Evolutionary conservation across 2,329 filamentous ascomycete species (phyloP).

Genomic region (Tolypocladium ovalisporum): DNA sequence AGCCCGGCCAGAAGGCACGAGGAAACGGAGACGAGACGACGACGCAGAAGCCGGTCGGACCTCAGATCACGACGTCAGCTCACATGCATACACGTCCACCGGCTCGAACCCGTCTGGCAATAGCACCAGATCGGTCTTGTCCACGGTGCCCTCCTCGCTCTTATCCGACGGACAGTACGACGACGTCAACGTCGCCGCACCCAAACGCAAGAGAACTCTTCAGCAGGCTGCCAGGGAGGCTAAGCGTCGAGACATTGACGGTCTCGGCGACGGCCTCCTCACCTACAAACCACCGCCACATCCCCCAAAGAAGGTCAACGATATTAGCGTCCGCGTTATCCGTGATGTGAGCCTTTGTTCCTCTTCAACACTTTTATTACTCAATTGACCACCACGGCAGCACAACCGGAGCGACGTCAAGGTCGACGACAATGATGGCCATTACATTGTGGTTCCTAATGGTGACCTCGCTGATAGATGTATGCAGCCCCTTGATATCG

Average conservation of each 20-base stretch:
- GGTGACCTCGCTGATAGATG: conserved; percentile 81
- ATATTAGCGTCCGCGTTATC: conserved; percentile 55
- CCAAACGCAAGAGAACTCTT: conserved; percentile 83
- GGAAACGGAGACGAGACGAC: conserved; percentile 61
- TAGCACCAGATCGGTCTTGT: conserved; percentile 66
- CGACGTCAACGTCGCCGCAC: conserved; percentile 55
- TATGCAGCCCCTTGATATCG: conserved; percentile 24
- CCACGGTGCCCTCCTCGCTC: conserved; percentile 78
- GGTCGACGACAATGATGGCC: conserved; percentile 91
- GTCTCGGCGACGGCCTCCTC: conserved; percentile 57
- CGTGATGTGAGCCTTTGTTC: conserved; percentile 48
- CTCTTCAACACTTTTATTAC: neutral
- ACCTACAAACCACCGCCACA: conserved; percentile 80
- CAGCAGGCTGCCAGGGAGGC: conserved; percentile 75
- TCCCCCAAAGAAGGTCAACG: conserved; percentile 80
- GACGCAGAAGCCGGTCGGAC: conserved; percentile 37
- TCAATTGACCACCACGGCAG: no score
- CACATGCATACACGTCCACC: conserved; percentile 59
- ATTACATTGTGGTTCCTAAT: conserved; percentile 88
- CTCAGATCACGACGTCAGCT: conserved; percentile 60
- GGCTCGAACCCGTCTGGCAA: conserved; percentile 71
- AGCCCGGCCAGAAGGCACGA: conserved; percentile 47
- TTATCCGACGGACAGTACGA: conserved; percentile 54
- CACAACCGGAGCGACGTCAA: conserved; percentile 50
- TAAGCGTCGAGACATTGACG: conserved; percentile 65